Evolutionary conservation across 352 stramenopile species (phyloP).

Genomic region (Phytopythium aichiense): DNA sequence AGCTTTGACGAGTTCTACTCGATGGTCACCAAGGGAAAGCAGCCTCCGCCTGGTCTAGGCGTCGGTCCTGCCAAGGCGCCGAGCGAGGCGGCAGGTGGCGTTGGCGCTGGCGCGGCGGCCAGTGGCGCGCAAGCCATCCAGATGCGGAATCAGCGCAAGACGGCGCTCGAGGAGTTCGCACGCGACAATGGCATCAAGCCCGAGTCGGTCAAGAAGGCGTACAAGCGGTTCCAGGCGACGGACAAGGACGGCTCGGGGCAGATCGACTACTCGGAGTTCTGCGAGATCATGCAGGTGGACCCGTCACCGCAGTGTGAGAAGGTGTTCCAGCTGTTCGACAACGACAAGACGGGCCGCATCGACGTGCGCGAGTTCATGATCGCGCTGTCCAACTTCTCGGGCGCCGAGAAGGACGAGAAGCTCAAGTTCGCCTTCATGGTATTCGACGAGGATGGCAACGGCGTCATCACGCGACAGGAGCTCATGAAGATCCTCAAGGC

Average conservation of each 20-base stretch:
- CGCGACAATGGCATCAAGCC: constrained; percentile 95
- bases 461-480: constrained; percentile 93
- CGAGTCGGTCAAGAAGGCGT: constrained; percentile 95
- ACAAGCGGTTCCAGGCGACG: constrained; percentile 94
- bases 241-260: constrained; percentile 94
- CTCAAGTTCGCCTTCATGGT: constrained; percentile 96
- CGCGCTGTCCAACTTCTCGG: constrained; percentile 92
- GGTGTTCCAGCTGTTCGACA: constrained; percentile 94
- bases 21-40: constrained; percentile 93
- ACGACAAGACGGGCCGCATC: constrained; percentile 89
- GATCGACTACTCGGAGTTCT: constrained; percentile 97
- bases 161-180: constrained; percentile 91
- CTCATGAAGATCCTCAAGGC: constrained; percentile 94
- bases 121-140: constrained; percentile 80
- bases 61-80: constrained; percentile 26
- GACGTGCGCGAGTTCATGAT: constrained; percentile 95
- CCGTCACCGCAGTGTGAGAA: constrained; percentile 89
- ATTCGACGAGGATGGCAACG: constrained; percentile 94
- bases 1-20: constrained; percentile 95
- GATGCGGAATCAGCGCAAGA: constrained; percentile 90
- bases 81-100: constrained; percentile 22
- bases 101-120: constrained; percentile 17
- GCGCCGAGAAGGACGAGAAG: constrained; percentile 94
- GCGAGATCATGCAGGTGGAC: constrained; percentile 93
- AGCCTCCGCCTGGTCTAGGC: constrained; percentile 84